Conservation (phyloP, 768 basidiomycete genomes). For the Hygrophorus russula region DNA sequence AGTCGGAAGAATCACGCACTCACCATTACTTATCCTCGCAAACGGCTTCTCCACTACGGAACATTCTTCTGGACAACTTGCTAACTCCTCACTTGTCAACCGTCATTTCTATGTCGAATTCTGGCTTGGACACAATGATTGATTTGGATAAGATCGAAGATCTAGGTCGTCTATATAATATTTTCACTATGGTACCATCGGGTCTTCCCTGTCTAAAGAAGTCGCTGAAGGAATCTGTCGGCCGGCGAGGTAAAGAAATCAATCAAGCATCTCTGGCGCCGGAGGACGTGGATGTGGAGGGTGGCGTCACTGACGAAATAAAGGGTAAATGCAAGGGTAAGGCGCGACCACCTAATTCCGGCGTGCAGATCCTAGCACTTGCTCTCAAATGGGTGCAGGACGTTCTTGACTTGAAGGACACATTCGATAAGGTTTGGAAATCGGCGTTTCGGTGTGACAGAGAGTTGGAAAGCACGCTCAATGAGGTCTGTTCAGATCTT, state of each 20-base stretch:
- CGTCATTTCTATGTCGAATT: conserved; percentile 69
- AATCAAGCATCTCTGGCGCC: conserved; percentile 48
- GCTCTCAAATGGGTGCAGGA: conserved; percentile 93
- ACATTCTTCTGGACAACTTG: conserved; percentile 69
- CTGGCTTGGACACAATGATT: conserved; percentile 82
- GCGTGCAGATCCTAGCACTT: conserved; percentile 37
- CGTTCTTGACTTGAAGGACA: conserved; percentile 85
- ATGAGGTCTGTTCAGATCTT: conserved; percentile 49
- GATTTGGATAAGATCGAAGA: conserved; percentile 70
- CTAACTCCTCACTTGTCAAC: conserved; percentile 66
- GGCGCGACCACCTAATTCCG: conserved; percentile 27
- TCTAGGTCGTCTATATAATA: conserved; percentile 64
- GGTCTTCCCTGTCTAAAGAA: conserved; percentile 58
- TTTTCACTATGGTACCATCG: conserved; percentile 55
- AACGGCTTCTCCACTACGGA: conserved; percentile 56
- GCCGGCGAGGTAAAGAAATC: conserved; percentile 65
- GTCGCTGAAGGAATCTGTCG: conserved; percentile 61
- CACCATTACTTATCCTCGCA: conserved; percentile 77
- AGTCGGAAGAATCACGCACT: conserved; percentile 74
- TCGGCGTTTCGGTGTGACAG: conserved; percentile 62
- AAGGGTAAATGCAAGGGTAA: conserved; percentile 35
- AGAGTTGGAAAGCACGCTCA: conserved; percentile 68
- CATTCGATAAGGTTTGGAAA: conserved; percentile 69
- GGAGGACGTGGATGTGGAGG: conserved; percentile 26
- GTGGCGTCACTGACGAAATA: conserved; percentile 22